Conservation (phyloP, 2,329 filamentous ascomycete species). For the Fusarium floridanum region DNA sequence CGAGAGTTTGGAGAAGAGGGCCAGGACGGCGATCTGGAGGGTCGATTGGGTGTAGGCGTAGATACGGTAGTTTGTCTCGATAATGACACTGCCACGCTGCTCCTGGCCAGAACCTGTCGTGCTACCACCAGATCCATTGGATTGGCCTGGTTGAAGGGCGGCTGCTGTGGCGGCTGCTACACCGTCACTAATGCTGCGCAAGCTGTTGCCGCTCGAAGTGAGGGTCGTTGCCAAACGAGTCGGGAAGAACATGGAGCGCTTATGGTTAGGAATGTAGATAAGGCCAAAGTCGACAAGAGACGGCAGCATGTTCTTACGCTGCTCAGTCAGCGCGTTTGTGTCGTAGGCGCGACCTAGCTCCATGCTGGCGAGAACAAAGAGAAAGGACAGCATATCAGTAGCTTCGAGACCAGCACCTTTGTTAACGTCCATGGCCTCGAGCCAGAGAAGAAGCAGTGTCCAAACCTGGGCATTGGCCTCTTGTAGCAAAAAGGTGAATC, state of each 20-base stretch:
- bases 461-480: slow-evolving; percentile 98
- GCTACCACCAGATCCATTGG: slow-evolving; percentile 48
- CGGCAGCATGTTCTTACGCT: slow-evolving; percentile 89
- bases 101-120: slow-evolving; percentile 55
- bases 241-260: slow-evolving; percentile 80
- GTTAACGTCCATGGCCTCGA: slow-evolving; percentile 79
- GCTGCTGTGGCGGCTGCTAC: slow-evolving; percentile 73
- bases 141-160: slow-evolving; percentile 53
- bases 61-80: slow-evolving; percentile 97
- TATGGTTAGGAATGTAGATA: slow-evolving; percentile 77
- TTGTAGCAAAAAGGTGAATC: slow-evolving; percentile 94
- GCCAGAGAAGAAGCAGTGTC: slow-evolving; percentile 93
- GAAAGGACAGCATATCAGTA: slow-evolving; percentile 94
- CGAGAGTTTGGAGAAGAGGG: slow-evolving; percentile 87
- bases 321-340: slow-evolving; percentile 83
- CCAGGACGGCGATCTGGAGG: slow-evolving; percentile 92
- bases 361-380: slow-evolving; percentile 94
- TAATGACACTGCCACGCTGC: slow-evolving; percentile 86
- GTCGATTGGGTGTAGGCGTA: slow-evolving; percentile 97
- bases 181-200: slow-evolving; percentile 77
- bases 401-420: slow-evolving; percentile 79
- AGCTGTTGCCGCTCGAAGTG: slow-evolving; percentile 79
- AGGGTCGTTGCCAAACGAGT: slow-evolving; percentile 95
- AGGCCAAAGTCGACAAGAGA: slow-evolving; percentile 94
- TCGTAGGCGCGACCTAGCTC: slow-evolving; percentile 94